A percentile compares a stretch with the other conserved stretches of the same genome.
These are phyloP conservation scores for Penicillium frequentans DNA, from an alignment of 2,329 filamentous ascomycete species.

Conservation along the genomic window DNA sequence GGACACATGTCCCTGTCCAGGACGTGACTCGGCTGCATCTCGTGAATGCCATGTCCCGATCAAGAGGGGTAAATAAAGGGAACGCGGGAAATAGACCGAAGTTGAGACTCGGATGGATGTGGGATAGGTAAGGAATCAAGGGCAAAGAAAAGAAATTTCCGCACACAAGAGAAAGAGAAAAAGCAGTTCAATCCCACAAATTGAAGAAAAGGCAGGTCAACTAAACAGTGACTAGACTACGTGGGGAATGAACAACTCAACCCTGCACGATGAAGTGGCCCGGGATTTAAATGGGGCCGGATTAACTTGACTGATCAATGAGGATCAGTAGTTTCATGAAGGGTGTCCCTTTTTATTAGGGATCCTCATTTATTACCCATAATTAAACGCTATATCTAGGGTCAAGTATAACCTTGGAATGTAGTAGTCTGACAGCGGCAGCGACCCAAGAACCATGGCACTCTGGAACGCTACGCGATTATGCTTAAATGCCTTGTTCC, in stretches of 20 bases:
- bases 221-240: neutral
- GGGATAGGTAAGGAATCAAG: neutral
- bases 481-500: constrained; percentile 24
- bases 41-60: neutral
- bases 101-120: neutral
- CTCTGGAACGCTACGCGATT: constrained; percentile 20
- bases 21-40: neutral
- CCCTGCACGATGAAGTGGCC: constrained; percentile 14
- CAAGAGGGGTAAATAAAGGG: neutral
- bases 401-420: neutral
- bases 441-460: constrained; percentile 16
- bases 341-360: neutral
- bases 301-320: neutral
- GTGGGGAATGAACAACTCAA: constrained; percentile 9
- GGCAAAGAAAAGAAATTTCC: neutral
- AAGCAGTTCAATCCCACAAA: neutral
- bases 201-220: neutral
- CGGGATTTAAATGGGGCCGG: constrained; percentile 10
- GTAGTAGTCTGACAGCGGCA: constrained; percentile 18
- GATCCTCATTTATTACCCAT: neutral
- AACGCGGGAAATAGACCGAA: neutral
- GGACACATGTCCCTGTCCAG: neutral
- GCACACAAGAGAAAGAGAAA: neutral
- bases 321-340: neutral
- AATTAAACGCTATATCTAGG: neutral